Percentiles rank a stretch among this genome's conserved stretches.
Evolutionary conservation across 208 protist genomes (phyloP).

Genomic region (Naegleria gruberi): DNA sequence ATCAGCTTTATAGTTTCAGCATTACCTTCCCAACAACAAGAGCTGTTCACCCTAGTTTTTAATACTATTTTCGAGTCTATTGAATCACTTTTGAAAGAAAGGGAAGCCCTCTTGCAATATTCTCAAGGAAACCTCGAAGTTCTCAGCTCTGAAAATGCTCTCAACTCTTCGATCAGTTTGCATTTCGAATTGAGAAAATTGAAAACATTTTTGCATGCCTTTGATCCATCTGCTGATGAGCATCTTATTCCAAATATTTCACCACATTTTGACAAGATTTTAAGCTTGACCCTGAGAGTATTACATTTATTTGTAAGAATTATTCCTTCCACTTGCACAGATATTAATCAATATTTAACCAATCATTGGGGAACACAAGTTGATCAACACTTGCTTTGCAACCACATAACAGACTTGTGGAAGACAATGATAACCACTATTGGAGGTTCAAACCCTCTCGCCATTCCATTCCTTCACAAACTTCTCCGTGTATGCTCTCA

Average conservation of each 20-base stretch:
- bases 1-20: neutral
- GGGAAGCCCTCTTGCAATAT: neutral
- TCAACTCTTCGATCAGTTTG: neutral
- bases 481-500: neutral
- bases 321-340: neutral
- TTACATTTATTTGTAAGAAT: neutral
- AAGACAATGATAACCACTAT: neutral
- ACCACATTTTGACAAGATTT: neutral
- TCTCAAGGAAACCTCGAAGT: neutral
- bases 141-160: neutral
- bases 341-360: neutral
- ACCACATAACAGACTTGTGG: neutral
- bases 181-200: neutral
- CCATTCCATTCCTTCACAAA: neutral
- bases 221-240: neutral
- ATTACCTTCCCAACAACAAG: neutral
- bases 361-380: neutral
- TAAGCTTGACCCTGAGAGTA: neutral
- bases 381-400: neutral
- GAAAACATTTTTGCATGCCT: neutral
- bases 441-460: neutral
- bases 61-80: neutral
- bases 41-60: neutral
- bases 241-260: neutral
- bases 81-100: neutral